These are phyloP conservation scores for Santalum album DNA, from an alignment of 164 flowering plant genomes.

Conservation along the genomic window DNA sequence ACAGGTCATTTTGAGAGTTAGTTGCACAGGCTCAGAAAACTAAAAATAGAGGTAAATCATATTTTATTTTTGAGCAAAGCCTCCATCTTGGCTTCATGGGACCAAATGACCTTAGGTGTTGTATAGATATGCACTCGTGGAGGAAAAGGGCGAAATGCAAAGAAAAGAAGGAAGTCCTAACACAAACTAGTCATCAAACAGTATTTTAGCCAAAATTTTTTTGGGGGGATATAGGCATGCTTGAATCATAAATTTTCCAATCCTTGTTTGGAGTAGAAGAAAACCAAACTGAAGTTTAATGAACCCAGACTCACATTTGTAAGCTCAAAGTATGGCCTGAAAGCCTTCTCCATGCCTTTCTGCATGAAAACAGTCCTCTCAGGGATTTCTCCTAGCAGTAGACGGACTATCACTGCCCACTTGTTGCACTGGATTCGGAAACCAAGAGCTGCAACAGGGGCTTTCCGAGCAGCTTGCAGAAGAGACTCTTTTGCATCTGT, in stretches of 20 bases:
- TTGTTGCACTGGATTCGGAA: constrained; percentile 78
- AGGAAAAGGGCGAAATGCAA: no score
- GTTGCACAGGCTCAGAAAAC: not conserved
- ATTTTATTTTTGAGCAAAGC: no score
- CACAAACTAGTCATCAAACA: no score
- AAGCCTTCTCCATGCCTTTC: constrained; percentile 87
- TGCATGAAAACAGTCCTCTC: constrained; percentile 93
- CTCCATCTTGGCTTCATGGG: not conserved
- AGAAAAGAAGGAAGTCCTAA: no score
- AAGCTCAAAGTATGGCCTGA: constrained; percentile 96
- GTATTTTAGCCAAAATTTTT: no score
- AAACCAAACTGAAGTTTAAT: not conserved
- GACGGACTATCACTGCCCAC: constrained; percentile 83
- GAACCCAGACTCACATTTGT: constrained; percentile 63
- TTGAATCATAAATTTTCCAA: not conserved
- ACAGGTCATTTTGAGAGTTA: not conserved
- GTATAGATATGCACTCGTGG: not conserved
- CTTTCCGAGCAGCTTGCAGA: constrained; percentile 74
- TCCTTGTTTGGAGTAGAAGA: not conserved
- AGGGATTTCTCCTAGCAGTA: constrained; percentile 88
- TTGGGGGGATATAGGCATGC: no score
- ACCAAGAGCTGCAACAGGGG: constrained; percentile 63
- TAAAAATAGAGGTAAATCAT: constrained; percentile 2
- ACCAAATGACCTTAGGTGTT: not conserved
- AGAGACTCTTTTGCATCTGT: constrained; percentile 73